Evolutionary conservation across 371 early-diverging fungal species (phyloP).

Genomic region (Mucor sp.): DNA sequence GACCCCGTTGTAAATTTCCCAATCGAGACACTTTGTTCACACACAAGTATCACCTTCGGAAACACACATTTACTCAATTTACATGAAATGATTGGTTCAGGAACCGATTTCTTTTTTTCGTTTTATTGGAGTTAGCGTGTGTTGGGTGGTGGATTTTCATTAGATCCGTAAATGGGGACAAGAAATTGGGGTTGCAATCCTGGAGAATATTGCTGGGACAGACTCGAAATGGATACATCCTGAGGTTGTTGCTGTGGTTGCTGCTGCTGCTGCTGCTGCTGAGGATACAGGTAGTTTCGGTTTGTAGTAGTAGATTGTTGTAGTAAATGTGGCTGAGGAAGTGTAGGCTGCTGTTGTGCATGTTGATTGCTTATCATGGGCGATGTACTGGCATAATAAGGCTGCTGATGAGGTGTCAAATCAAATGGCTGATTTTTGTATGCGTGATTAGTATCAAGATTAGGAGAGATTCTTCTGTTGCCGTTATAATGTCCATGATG

Average conservation of each 20-base stretch:
- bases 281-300: not conserved
- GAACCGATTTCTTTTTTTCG: not conserved
- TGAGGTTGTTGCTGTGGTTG: not conserved
- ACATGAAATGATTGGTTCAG: not conserved
- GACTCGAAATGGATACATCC: not conserved
- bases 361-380: not conserved
- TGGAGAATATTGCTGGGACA: constrained; percentile 2
- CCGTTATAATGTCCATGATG: not conserved
- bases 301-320: not conserved
- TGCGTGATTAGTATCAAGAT: not conserved
- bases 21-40: not conserved
- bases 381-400: not conserved
- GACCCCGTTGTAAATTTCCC: not conserved
- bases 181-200: constrained; percentile 1
- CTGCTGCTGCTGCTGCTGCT: not conserved
- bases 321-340: not conserved
- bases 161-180: not conserved
- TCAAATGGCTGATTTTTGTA: not conserved
- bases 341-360: not conserved
- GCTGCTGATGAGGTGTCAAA: constrained; percentile 1
- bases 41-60: not conserved
- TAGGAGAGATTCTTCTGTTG: not conserved
- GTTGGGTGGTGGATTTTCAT: not conserved
- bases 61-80: not conserved
- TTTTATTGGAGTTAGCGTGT: not conserved